Percentiles rank a stretch among this genome's conserved stretches.
Evolutionary conservation across 169 alveolate species (phyloP).

Genomic region (Cryptosporidium parvum): DNA sequence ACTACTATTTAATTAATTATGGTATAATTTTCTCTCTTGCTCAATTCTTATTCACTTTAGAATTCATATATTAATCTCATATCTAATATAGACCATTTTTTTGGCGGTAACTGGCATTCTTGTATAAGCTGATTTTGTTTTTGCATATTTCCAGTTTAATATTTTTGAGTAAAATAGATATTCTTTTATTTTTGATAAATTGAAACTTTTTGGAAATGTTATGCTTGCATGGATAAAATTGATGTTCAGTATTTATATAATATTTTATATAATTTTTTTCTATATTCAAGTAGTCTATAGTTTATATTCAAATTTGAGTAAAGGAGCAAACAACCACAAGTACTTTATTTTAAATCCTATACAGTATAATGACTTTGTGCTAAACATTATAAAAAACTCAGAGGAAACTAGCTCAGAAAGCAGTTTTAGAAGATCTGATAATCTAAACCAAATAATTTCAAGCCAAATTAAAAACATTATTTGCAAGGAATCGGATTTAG

Average conservation of each 20-base stretch:
- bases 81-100: constrained; percentile 2
- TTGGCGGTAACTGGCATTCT: background rate
- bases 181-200: background rate
- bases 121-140: background rate
- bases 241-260: background rate
- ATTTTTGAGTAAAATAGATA: background rate
- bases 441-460: background rate
- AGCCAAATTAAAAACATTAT: background rate
- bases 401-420: background rate
- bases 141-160: background rate
- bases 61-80: background rate
- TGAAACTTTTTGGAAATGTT: background rate
- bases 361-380: background rate
- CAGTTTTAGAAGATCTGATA: background rate
- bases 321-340: background rate
- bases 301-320: background rate
- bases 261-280: background rate
- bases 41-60: background rate
- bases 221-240: background rate
- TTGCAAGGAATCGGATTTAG: constrained; percentile 31
- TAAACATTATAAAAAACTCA: background rate
- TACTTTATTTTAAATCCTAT: background rate
- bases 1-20: background rate
- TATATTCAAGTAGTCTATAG: background rate
- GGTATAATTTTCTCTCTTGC: background rate